phyloP scores from a whole-genome alignment of 2,329 filamentous ascomycete species.

The Xylaria sp. region DNA sequence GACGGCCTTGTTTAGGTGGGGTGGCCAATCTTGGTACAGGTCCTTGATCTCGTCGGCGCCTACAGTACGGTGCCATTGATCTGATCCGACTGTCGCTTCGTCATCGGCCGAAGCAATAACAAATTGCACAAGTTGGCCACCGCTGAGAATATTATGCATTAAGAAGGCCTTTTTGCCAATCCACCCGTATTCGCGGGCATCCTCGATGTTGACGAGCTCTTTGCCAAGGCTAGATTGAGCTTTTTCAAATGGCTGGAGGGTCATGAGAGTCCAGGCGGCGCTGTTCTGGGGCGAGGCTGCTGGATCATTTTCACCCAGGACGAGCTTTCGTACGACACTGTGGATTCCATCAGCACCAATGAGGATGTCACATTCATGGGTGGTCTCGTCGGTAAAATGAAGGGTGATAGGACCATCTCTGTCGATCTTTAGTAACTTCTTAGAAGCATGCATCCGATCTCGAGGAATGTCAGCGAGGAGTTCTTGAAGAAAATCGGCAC shows the following conservation, averaged over 20 bases:
- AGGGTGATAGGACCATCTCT: constrained; percentile 29
- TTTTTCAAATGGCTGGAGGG: constrained; percentile 38
- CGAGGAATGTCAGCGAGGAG: neutral
- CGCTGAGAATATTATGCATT: constrained; percentile 38
- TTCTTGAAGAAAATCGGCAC: neutral
- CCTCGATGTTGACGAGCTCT: constrained; percentile 30
- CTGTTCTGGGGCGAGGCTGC: constrained; percentile 38
- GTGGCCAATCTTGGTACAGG: constrained; percentile 39
- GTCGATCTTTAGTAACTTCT: constrained; percentile 31
- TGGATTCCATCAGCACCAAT: constrained; percentile 54
- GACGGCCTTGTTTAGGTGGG: constrained; percentile 39
- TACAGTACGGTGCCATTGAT: constrained; percentile 39
- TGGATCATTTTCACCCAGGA: constrained; percentile 46
- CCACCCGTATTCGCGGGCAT: constrained; percentile 44
- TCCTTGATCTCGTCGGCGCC: constrained; percentile 37
- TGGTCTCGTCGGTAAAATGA: constrained; percentile 39
- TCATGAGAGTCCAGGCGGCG: constrained; percentile 40
- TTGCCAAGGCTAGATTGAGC: constrained; percentile 39
- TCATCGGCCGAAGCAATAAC: constrained; percentile 35
- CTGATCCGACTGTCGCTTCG: constrained; percentile 13
- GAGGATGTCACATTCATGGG: constrained; percentile 50
- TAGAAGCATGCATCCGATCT: constrained; percentile 40
- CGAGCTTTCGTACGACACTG: constrained; percentile 51
- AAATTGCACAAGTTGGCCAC: constrained; percentile 40
- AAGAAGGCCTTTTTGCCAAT: constrained; percentile 32